These are phyloP conservation scores for Orbilia ellipsospora DNA, from an alignment of 2,329 filamentous ascomycete species.

Conservation along the genomic window DNA sequence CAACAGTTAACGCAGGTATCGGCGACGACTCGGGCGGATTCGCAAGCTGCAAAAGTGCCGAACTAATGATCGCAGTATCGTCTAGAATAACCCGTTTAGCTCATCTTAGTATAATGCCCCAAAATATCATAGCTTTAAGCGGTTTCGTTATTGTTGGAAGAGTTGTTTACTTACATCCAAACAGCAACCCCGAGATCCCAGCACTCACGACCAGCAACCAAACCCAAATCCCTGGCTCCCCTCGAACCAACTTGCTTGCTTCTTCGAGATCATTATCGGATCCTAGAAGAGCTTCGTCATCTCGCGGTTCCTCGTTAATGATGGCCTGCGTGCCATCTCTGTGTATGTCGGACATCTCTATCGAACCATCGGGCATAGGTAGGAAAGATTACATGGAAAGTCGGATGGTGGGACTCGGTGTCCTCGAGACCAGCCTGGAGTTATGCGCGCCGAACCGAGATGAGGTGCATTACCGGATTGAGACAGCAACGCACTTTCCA, in stretches of 20 bases:
- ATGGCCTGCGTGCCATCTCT: conserved; percentile 23
- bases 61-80: conserved; percentile 76
- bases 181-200: conserved; percentile 74
- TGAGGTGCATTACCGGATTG: conserved; percentile 13
- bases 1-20: conserved; percentile 66
- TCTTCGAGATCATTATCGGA: conserved; percentile 48
- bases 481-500: conserved; percentile 31
- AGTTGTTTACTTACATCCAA: conserved; percentile 69
- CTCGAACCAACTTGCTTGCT: conserved; percentile 42
- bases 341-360: conserved; percentile 34
- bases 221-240: conserved; percentile 60
- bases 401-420: neutral
- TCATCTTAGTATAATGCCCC: no score
- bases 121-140: no score
- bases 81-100: conserved; percentile 63
- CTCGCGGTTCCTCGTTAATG: conserved; percentile 29
- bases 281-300: conserved; percentile 52
- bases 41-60: conserved; percentile 74
- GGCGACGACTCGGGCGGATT: conserved; percentile 69
- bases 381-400: conserved; percentile 3
- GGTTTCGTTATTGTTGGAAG: no score
- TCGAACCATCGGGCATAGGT: conserved; percentile 33
- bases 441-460: conserved; percentile 15
- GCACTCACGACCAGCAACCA: conserved; percentile 73
- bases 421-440: conserved; percentile 9